Evolutionary conservation across 78 protist species (phyloP).

Genomic region (Mastigamoeba balamuthi): DNA sequence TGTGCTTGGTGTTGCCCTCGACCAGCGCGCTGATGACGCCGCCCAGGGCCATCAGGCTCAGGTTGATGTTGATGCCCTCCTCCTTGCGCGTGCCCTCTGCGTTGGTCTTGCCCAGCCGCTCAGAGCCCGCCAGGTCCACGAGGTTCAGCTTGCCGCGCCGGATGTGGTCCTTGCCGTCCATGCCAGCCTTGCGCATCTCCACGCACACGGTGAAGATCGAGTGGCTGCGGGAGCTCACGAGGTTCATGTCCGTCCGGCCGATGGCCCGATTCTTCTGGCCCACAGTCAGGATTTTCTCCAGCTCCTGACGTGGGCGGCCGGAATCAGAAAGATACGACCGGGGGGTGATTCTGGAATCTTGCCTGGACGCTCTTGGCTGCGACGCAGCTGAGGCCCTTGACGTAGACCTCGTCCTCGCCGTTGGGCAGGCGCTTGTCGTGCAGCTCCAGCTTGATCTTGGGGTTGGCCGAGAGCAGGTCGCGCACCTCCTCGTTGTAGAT

Average conservation of each 20-base stretch:
- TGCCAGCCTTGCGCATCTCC: conserved; percentile 30
- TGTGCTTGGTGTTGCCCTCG: conserved; percentile 10
- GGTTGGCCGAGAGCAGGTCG: conserved; percentile 30
- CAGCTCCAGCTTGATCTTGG: too few relatives aligned
- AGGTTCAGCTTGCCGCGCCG: conserved; percentile 19
- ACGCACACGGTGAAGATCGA: conserved; percentile 50
- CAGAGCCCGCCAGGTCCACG: conserved; percentile 88
- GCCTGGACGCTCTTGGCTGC: too few relatives aligned
- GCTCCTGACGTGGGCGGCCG: not conserved
- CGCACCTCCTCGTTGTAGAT: conserved; percentile 51
- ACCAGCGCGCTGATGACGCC: conserved; percentile 51
- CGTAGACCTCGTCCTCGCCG: too few relatives aligned
- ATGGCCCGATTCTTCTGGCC: too few relatives aligned
- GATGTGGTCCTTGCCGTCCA: conserved; percentile 39
- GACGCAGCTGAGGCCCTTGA: too few relatives aligned
- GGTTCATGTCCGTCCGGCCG: conserved; percentile 67
- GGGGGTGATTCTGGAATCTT: too few relatives aligned
- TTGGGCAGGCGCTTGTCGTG: too few relatives aligned
- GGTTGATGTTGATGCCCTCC: conserved; percentile 76
- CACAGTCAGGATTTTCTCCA: too few relatives aligned
- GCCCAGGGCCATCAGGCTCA: conserved; percentile 60
- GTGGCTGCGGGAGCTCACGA: conserved; percentile 68
- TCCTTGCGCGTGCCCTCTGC: conserved; percentile 14
- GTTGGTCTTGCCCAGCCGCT: conserved; percentile 27
- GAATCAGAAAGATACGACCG: too few relatives aligned